Evolutionary conservation across 2,329 filamentous ascomycete species (phyloP).

Genomic region (Tothia fuscella): DNA sequence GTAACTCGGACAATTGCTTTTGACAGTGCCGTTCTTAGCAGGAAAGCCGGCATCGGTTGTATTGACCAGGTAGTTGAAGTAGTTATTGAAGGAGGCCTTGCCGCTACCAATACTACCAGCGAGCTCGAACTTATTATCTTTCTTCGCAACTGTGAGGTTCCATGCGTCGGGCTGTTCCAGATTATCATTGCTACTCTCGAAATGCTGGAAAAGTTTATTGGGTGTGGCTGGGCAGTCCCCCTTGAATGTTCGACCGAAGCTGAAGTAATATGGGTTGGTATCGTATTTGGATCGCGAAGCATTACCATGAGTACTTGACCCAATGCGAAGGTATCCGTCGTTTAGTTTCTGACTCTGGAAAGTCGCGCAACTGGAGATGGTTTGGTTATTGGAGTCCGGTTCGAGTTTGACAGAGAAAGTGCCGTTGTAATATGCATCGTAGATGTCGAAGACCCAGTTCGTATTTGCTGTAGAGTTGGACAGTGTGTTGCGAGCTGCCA

Average conservation of each 20-base stretch:
- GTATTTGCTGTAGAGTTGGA: too few relatives aligned
- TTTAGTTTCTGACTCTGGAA: not conserved
- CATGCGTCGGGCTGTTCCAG: slow-evolving; percentile 3
- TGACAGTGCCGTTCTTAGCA: too few relatives aligned
- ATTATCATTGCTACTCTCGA: slow-evolving; percentile 3
- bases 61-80: slow-evolving; percentile 8
- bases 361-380: not conserved
- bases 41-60: too few relatives aligned
- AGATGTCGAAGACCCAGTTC: slow-evolving; percentile 10
- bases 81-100: slow-evolving; percentile 5
- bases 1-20: slow-evolving; percentile 6
- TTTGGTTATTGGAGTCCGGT: not conserved
- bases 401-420: not conserved
- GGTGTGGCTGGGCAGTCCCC: slow-evolving; percentile 3
- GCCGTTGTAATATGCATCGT: slow-evolving; percentile 9
- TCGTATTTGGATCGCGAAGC: slow-evolving; percentile 4
- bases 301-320: not conserved
- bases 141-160: not conserved
- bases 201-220: slow-evolving; percentile 2
- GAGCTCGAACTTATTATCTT: slow-evolving; percentile 1
- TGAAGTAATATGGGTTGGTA: slow-evolving; percentile 6
- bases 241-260: not conserved
- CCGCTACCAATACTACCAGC: slow-evolving; percentile 1
- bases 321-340: slow-evolving; percentile 6
- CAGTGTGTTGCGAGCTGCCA: too few relatives aligned